A percentile compares a stretch with the other conserved stretches of the same genome.
These are phyloP conservation scores for Metschnikowia cubensis DNA, from an alignment of 805 yeast genomes.

Conservation along the genomic window DNA sequence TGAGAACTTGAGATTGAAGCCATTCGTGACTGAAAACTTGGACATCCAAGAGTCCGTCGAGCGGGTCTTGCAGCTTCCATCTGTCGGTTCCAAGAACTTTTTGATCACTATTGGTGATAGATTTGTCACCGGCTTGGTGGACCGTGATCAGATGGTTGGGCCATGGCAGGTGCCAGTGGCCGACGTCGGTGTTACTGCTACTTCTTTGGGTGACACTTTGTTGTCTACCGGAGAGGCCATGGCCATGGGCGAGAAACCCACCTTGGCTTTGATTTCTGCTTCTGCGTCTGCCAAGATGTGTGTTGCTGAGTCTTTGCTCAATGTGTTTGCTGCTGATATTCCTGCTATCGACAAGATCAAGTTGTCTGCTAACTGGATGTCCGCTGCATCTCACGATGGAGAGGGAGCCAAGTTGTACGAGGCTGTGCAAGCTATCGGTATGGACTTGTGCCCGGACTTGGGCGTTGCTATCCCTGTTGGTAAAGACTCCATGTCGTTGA, in stretches of 20 bases:
- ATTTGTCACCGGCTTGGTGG: conserved; percentile 93
- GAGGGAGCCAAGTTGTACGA: conserved; percentile 94
- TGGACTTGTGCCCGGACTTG: conserved; percentile 89
- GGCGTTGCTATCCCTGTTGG: conserved; percentile 96
- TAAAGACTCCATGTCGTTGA: conserved; percentile 98
- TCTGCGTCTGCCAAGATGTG: conserved; percentile 91
- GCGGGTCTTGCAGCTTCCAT: conserved; percentile 82
- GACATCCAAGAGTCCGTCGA: conserved; percentile 60
- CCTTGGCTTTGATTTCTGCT: conserved; percentile 81
- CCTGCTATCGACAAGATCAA: conserved; percentile 70
- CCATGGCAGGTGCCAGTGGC: conserved; percentile 99
- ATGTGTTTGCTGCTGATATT: conserved; percentile 86
- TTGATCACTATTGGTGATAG: conserved; percentile 98
- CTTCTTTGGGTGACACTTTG: conserved; percentile 75
- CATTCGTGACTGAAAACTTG: conserved; percentile 32
- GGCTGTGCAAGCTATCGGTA: conserved; percentile 94
- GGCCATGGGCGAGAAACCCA: conserved; percentile 96
- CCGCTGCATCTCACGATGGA: conserved; percentile 91
- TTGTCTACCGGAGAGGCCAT: conserved; percentile 90
- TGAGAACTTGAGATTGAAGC: conserved; percentile 49
- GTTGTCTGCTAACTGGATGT: conserved; percentile 98
- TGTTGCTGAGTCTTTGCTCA: conserved; percentile 90
- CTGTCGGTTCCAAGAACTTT: conserved; percentile 94
- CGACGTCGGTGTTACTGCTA: conserved; percentile 93
- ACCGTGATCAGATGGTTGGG: conserved; percentile 97